Evolutionary conservation across 495 filamentous ascomycete genomes (phyloP), one percentile per base, ranked within the genome.

Genomic region (Xylaria acuta): DNA sequence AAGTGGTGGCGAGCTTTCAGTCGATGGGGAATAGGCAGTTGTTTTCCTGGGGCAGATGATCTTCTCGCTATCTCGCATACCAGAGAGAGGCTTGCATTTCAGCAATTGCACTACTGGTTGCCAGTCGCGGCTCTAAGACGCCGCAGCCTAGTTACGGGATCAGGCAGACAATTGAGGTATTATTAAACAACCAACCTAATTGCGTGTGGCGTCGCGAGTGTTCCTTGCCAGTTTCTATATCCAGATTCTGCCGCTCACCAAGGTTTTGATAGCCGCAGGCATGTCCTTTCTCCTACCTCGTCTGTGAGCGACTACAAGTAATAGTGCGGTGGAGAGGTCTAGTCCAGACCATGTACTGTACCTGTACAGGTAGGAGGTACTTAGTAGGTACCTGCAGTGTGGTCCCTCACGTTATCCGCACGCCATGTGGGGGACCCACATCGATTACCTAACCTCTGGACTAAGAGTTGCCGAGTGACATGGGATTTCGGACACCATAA

Each of bases 1-100:
- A 30, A 53, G 64, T 56, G 36, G 71, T 63, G 47, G 40, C 34
- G 64, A 69, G 63, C 30, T 41, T 30, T 64, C 27, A 51, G n/a
- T 43, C 3, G 25, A 27, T 30, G 47, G 34, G 16, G 16, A 64
- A 18, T 43, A 43, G n/a, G 4, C 30, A 43, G 22, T 30, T 36
- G 14, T n/a, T 18, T 41, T 36, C 22, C 8, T 14, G 2, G 34
- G 27, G 36, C 25, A 49, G 27, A 62, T 49, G 20, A n/a, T n/a
- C 0, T 9, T 22, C 25, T 49, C 43, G 0, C 32, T 27, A 25
- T 41, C 27, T 51, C 7, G 18, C 4, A 20, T 22, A 38, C 11
- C 11, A 41, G n/a, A 63, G 34, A 59, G 54, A 16, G 54, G n/a
- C 30, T 59, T 18, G 18, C 30, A 36, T 34, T n/a, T 36, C 30